Evolutionary conservation across 2,329 filamentous ascomycete genomes (phyloP).

Genomic region (Decorospora gaudefroyi): DNA sequence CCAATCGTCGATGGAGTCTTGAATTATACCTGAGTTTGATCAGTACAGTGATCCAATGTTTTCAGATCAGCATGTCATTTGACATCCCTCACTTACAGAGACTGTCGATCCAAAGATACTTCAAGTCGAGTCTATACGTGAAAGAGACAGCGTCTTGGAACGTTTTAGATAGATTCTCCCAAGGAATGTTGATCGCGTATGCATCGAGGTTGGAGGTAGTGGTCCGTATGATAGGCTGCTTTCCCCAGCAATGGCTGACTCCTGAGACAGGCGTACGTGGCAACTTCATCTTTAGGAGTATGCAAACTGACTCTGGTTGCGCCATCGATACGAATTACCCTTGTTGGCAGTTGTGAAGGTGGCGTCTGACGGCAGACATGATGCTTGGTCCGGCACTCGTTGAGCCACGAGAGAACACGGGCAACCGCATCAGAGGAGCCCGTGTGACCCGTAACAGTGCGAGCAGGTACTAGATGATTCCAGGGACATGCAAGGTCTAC

Average conservation of each 20-base stretch:
- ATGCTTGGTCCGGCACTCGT: neutral
- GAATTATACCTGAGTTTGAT: conserved; percentile 1
- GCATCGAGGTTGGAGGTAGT: neutral
- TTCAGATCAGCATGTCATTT: too few species aligned
- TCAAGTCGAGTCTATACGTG: conserved; percentile 9
- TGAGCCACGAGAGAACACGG: neutral
- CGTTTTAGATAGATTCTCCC: conserved; percentile 10
- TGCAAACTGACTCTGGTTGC: neutral
- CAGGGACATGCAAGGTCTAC: neutral
- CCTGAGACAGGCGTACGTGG: conserved; percentile 10
- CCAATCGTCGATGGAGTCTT: conserved; percentile 20
- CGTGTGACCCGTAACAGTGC: rapidly evolving
- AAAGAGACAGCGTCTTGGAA: conserved; percentile 18
- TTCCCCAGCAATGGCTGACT: conserved; percentile 12
- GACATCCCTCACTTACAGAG: too few species aligned
- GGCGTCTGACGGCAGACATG: neutral
- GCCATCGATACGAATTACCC: neutral
- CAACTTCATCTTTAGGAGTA: neutral
- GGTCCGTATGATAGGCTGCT: neutral
- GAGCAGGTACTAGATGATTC: neutral
- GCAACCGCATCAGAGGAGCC: neutral
- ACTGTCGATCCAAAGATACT: conserved; percentile 25
- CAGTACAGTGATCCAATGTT: too few species aligned
- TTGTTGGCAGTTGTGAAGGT: neutral
- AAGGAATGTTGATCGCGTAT: neutral